These are phyloP conservation scores for Blastocystis sp. DNA, from an alignment of 352 stramenopile genomes.

Conservation along the genomic window DNA sequence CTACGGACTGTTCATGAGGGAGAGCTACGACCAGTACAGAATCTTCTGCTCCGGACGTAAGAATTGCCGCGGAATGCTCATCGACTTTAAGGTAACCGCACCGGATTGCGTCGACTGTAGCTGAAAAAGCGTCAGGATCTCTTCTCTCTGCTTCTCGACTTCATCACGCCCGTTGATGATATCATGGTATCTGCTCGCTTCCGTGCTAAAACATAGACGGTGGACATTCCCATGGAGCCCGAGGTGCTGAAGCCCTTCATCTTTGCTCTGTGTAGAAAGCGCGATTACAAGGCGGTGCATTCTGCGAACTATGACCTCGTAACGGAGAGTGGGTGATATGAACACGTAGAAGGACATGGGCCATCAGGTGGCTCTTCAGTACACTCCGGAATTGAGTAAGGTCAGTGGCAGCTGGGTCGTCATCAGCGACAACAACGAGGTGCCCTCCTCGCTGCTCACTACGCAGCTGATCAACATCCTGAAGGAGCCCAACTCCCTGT, in stretches of 20 bases:
- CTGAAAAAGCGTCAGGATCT: conserved; percentile 70
- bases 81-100: conserved; percentile 54
- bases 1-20: conserved; percentile 58
- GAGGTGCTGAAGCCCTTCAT: conserved; percentile 42
- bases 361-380: conserved; percentile 23
- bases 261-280: conserved; percentile 51
- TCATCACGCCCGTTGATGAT: conserved; percentile 65
- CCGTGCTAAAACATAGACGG: conserved; percentile 2
- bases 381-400: conserved; percentile 60
- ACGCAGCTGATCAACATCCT: conserved; percentile 24
- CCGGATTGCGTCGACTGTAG: not conserved
- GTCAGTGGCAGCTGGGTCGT: conserved; percentile 62
- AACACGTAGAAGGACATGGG: conserved; percentile 36
- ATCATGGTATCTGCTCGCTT: conserved; percentile 4
- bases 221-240: conserved; percentile 40
- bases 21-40: conserved; percentile 61
- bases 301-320: conserved; percentile 57
- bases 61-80: conserved; percentile 54
- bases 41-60: conserved; percentile 56
- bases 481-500: conserved; percentile 34
- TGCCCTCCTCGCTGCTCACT: conserved; percentile 22
- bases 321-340: not conserved
- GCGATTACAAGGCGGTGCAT: conserved; percentile 53
- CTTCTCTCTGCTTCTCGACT: conserved; percentile 66
- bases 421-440: conserved; percentile 49